Evolutionary conservation across 2,329 filamentous ascomycete genomes (phyloP), one percentile per base, ranked within the genome.

Genomic region (Pleoardoris graminearum): DNA sequence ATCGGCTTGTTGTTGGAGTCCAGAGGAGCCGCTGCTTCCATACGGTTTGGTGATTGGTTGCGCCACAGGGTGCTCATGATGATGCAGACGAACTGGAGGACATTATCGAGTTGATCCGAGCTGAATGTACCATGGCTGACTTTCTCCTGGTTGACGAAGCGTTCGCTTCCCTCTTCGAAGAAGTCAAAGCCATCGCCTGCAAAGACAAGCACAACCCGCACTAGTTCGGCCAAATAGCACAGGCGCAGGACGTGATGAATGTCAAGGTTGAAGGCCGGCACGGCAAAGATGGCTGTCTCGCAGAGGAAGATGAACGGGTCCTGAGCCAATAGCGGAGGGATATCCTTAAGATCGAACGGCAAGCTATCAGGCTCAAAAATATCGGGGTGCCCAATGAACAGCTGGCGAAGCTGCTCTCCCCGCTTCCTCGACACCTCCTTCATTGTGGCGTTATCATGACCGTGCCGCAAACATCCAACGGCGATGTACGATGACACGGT

Each of bases 211-310:
- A 91, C 81, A 5, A 91, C 86, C 75, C 96, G 95, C 54, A 95
- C 85, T 51, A 99, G 85, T 74, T 99, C 94, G 2, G 90, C 90
- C 50, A 96, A 81, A 68, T 96, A 97, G 75, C 91, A 97, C 39
- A 97, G 78, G 32, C 88, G 86, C 44, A 97, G 75, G 46, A 97
- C 73, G 70, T 96, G 89, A 35, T 87, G 83, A 36, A 95, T 84
- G 50, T 95, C 89, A 33, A 90, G 81, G 35, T 83, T 79, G 23
- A 91, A 82, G 1, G 86, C 81, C 7, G 87, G 82, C 6, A 83
- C 81, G 16, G 95, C 71, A 49, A 85, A 88, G 46, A 91, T 83
- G 1, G 89, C 85, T 63, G 85, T 87, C 68, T 96, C 89, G 12
- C 89, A 85, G 48, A 97, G 77, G 74, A 97, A 95, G 2, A 89